A percentile compares a stretch with the other conserved stretches of the same genome.
Conservation (phyloP, 2,329 filamentous ascomycete species). For the Trichoderma brevicompactum region DNA sequence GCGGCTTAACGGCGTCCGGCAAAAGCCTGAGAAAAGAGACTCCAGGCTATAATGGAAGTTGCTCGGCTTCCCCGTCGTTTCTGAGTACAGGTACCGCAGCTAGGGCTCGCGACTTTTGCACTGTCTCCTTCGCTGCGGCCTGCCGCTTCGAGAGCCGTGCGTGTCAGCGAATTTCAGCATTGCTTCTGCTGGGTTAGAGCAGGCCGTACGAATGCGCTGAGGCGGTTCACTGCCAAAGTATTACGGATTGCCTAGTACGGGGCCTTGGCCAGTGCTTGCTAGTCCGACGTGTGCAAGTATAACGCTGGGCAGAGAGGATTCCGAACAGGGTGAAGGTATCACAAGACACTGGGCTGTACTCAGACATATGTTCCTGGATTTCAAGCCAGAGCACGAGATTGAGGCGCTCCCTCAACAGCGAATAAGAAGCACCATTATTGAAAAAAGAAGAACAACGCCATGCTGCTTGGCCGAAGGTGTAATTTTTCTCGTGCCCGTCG, state of each 20-base stretch:
- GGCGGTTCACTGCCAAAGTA: too few species aligned
- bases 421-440: neutral
- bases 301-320: neutral
- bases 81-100: neutral
- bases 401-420: neutral
- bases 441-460: neutral
- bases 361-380: slow-evolving; percentile 7
- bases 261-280: too few species aligned
- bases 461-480: too few species aligned
- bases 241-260: too few species aligned
- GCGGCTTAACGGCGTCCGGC: slow-evolving; percentile 7
- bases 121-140: neutral
- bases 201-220: too few species aligned
- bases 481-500: too few species aligned
- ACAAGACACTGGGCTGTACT: slow-evolving; percentile 11
- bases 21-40: neutral
- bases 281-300: neutral
- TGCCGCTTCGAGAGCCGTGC: slow-evolving; percentile 6
- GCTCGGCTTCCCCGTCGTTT: too few species aligned
- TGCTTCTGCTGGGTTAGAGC: too few species aligned
- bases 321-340: slow-evolving; percentile 12
- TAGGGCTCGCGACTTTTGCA: neutral
- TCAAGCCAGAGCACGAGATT: neutral
- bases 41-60: neutral
- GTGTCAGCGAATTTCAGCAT: neutral